Conservation (phyloP, 2,329 filamentous ascomycete genomes). For the Aspergillus japonicus region DNA sequence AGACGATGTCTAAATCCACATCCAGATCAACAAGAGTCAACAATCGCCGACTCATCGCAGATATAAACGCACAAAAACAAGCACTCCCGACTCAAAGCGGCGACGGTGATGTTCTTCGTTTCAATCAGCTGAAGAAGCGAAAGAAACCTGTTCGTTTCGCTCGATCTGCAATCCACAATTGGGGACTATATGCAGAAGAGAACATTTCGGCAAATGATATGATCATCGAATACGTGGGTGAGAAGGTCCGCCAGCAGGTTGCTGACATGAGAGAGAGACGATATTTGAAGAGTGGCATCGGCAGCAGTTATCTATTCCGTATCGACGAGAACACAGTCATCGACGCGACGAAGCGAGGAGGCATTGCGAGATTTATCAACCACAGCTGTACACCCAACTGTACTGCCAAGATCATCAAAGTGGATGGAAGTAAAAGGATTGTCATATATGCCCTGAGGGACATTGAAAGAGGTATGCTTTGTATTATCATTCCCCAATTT, state of each 20-base stretch:
- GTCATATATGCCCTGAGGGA: conserved; percentile 97
- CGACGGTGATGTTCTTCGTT: conserved; percentile 88
- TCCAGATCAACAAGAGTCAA: conserved; percentile 93
- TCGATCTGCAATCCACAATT: conserved; percentile 96
- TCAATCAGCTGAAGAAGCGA: conserved; percentile 98
- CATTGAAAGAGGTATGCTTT: conserved; percentile 84
- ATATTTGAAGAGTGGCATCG: conserved; percentile 94
- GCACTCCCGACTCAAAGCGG: conserved; percentile 64
- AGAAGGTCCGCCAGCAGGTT: conserved; percentile 94
- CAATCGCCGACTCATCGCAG: conserved; percentile 89
- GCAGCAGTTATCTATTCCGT: conserved; percentile 94
- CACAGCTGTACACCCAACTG: conserved; percentile 97
- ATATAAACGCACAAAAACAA: conserved; percentile 93
- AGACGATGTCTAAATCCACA: conserved; percentile 79
- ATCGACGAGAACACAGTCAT: conserved; percentile 98
- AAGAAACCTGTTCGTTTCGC: conserved; percentile 99
- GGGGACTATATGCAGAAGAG: conserved; percentile 96
- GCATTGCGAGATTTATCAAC: conserved; percentile 98
- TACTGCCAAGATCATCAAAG: conserved; percentile 98
- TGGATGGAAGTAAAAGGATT: conserved; percentile 95
- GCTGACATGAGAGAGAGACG: conserved; percentile 91
- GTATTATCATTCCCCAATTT: background rate
- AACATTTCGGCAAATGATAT: conserved; percentile 97
- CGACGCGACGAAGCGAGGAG: conserved; percentile 96
- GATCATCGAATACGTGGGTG: conserved; percentile 99